Conservation (phyloP, 2,329 filamentous ascomycete species). For the Beauveria caledonica region DNA sequence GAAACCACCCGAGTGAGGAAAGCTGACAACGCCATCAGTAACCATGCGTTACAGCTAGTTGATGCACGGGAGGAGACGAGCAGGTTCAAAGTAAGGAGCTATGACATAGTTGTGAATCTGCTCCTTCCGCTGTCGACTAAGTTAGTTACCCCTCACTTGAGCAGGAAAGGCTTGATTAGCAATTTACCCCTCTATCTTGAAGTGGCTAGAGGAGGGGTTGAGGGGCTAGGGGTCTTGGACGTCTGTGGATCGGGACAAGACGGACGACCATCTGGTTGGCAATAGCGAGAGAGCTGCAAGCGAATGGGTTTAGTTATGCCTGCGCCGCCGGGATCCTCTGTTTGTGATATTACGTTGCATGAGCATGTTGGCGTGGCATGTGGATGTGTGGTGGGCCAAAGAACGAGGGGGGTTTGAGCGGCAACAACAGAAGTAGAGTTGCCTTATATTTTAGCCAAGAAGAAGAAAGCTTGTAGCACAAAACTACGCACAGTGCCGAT, state of each 20-base stretch:
- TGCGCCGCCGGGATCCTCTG: not conserved
- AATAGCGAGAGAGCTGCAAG: constrained; percentile 1
- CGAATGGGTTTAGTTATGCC: not conserved
- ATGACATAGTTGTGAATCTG: constrained; percentile 1
- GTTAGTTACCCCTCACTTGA: constrained; percentile 9
- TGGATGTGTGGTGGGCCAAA: not conserved
- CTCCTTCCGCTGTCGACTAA: not conserved
- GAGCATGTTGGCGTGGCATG: not conserved
- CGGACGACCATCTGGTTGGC: constrained; percentile 7
- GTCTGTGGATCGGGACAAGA: constrained; percentile 6
- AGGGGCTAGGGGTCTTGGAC: constrained; percentile 8
- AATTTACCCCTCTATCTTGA: constrained; percentile 11
- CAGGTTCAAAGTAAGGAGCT: not conserved
- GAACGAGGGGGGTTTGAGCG: not conserved
- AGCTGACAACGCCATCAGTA: not conserved
- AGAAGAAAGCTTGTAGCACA: not conserved
- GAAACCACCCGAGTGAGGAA: not conserved
- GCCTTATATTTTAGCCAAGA: not conserved
- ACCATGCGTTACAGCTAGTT: too few species aligned
- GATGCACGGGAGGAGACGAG: not conserved
- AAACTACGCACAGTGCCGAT: not conserved
- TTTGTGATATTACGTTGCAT: constrained; percentile 1
- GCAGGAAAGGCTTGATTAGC: not conserved
- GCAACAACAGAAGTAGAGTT: not conserved
- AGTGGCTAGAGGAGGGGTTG: constrained; percentile 1